phyloP scores from a whole-genome alignment of 441 rosid genomes.

The Populus hybrid region DNA sequence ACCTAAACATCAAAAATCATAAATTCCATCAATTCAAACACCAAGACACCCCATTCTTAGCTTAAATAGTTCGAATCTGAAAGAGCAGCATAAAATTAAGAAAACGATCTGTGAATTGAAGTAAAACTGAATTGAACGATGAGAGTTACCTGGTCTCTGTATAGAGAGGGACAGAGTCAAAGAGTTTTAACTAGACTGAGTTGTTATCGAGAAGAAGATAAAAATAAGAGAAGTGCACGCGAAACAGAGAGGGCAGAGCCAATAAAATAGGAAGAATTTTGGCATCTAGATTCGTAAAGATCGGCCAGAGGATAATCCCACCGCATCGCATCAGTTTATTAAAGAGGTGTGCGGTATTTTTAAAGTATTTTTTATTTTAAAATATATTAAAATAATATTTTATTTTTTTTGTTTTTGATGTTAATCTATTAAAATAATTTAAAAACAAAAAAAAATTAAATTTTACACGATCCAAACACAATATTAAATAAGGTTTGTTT shows the following conservation, averaged over 20 bases:
- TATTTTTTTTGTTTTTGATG: too few species aligned
- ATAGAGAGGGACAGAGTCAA: background rate
- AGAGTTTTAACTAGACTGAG: background rate
- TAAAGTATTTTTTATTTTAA: too few species aligned
- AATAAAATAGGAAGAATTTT: background rate
- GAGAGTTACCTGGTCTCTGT: background rate
- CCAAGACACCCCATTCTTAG: background rate
- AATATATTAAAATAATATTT: too few species aligned
- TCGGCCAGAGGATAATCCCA: background rate
- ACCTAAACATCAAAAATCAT: background rate
- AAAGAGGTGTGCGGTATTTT: too few species aligned
- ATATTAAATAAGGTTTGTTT: too few species aligned
- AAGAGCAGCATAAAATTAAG: background rate
- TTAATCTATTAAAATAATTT: too few species aligned
- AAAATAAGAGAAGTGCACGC: background rate
- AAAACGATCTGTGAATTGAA: background rate
- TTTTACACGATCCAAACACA: too few species aligned
- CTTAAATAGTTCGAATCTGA: background rate
- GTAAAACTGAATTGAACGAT: background rate
- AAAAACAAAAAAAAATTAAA: too few species aligned
- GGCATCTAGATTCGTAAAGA: slow-evolving; percentile 9
- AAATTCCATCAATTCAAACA: background rate
- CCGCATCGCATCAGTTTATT: background rate
- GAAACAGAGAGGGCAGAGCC: background rate
- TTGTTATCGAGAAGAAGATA: background rate